Percentiles rank a stretch among this genome's conserved stretches.
Evolutionary conservation across 257 asterid species (phyloP).

Genomic region (Solanum sejunctum): DNA sequence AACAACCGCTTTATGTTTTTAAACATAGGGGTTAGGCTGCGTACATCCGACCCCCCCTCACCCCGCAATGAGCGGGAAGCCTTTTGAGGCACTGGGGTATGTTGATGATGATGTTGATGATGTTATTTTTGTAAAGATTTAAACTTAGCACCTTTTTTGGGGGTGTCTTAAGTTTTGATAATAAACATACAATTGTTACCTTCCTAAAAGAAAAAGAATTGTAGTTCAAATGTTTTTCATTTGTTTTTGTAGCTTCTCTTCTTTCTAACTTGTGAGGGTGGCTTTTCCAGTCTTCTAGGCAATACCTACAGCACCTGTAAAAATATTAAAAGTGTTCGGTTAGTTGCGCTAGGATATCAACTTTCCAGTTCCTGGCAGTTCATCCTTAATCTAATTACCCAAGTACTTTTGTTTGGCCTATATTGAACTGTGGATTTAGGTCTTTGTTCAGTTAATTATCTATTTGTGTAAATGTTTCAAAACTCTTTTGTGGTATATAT

Average conservation of each 20-base stretch:
- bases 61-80: too few species aligned
- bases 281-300: too few species aligned
- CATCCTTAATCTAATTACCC: not conserved
- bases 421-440: not conserved
- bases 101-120: too few species aligned
- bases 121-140: not conserved
- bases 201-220: not conserved
- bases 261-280: too few species aligned
- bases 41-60: too few species aligned
- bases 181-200: not conserved
- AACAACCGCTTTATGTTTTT: too few species aligned
- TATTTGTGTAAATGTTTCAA: not conserved
- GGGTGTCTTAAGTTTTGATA: not conserved
- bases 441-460: not conserved
- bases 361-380: not conserved
- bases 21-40: too few species aligned
- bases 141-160: not conserved
- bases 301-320: too few species aligned
- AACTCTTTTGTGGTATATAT: constrained; percentile 6
- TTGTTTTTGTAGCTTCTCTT: too few species aligned
- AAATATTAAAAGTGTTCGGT: not conserved
- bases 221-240: too few species aligned
- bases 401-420: not conserved
- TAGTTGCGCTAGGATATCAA: not conserved
- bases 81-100: too few species aligned